These are phyloP conservation scores for Anthracocystis panici-leucophaei DNA, from an alignment of 1,284 basidiomycete species.

Conservation along the genomic window DNA sequence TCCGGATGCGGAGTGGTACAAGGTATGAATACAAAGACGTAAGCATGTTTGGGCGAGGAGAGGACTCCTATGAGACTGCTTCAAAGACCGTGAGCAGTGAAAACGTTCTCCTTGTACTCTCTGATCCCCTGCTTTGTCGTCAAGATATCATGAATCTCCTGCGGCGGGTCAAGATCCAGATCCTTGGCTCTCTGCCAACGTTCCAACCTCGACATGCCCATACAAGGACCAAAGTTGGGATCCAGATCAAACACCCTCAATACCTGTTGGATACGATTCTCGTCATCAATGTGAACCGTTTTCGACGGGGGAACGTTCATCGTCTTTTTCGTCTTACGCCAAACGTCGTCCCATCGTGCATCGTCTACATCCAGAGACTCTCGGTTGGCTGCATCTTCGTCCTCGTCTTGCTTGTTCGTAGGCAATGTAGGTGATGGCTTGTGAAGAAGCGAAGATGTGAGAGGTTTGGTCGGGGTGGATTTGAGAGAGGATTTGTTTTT, in stretches of 20 bases:
- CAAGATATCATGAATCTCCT: slow-evolving; percentile 75
- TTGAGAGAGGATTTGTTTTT: slow-evolving; percentile 29
- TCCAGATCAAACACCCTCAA: slow-evolving; percentile 67
- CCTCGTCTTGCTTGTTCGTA: slow-evolving; percentile 18
- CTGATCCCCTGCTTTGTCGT: slow-evolving; percentile 58
- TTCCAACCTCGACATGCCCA: slow-evolving; percentile 84
- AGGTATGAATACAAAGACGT: slow-evolving; percentile 1
- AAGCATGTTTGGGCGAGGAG: background rate
- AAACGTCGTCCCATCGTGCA: slow-evolving; percentile 53
- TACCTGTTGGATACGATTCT: slow-evolving; percentile 64
- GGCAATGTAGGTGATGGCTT: slow-evolving; percentile 11
- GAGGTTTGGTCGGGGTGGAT: slow-evolving; percentile 17
- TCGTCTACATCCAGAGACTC: slow-evolving; percentile 51
- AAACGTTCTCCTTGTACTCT: slow-evolving; percentile 44
- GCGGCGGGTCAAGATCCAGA: slow-evolving; percentile 84
- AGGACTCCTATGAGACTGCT: too few species aligned
- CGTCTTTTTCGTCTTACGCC: slow-evolving; percentile 52
- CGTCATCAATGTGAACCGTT: slow-evolving; percentile 58
- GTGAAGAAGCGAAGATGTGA: slow-evolving; percentile 24
- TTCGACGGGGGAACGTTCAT: slow-evolving; percentile 40
- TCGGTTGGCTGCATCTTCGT: slow-evolving; percentile 24
- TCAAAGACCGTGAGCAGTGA: slow-evolving; percentile 38
- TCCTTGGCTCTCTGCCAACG: slow-evolving; percentile 87
- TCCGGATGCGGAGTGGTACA: background rate
- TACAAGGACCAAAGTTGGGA: slow-evolving; percentile 80